Percentiles rank a stretch among this genome's conserved stretches.
Conservation (phyloP, 306 rosid genomes). For the Castanea mollissima region DNA sequence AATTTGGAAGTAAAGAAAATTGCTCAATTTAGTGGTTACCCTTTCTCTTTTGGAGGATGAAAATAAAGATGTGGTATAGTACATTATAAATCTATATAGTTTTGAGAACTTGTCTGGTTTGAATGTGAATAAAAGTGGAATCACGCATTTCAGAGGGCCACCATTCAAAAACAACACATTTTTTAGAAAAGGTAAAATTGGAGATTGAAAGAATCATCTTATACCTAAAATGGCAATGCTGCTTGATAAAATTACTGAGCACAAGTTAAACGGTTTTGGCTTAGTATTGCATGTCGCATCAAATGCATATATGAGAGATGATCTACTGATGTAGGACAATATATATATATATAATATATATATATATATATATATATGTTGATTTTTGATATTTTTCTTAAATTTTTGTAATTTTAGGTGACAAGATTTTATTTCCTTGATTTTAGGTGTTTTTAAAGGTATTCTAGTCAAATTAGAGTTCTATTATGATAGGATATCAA, state of each 20-base stretch:
- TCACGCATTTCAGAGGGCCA: too few relatives aligned
- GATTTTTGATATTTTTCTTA: too few relatives aligned
- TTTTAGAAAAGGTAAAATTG: slow-evolving; percentile 19
- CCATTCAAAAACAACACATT: background rate
- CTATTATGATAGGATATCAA: too few relatives aligned
- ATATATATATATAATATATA: too few relatives aligned
- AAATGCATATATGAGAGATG: too few relatives aligned
- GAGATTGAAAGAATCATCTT: slow-evolving; percentile 15
- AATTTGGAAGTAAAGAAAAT: slow-evolving; percentile 16
- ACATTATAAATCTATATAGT: slow-evolving; percentile 6
- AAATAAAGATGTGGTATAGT: background rate
- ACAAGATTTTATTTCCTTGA: too few relatives aligned
- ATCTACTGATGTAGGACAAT: too few relatives aligned
- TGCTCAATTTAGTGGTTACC: slow-evolving; percentile 14
- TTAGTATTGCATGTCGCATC: too few relatives aligned
- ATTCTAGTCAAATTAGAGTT: too few relatives aligned
- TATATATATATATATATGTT: too few relatives aligned
- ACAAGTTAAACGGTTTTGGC: background rate
- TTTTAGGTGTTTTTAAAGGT: too few relatives aligned
- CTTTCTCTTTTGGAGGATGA: slow-evolving; percentile 22
- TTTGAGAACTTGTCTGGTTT: slow-evolving; percentile 16
- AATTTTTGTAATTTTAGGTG: too few relatives aligned
- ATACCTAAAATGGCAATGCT: background rate
- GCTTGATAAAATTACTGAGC: slow-evolving; percentile 8
- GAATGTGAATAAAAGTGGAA: slow-evolving; percentile 20